Evolutionary conservation across 768 basidiomycete species (phyloP).

Genomic region (Galerina sulciceps): DNA sequence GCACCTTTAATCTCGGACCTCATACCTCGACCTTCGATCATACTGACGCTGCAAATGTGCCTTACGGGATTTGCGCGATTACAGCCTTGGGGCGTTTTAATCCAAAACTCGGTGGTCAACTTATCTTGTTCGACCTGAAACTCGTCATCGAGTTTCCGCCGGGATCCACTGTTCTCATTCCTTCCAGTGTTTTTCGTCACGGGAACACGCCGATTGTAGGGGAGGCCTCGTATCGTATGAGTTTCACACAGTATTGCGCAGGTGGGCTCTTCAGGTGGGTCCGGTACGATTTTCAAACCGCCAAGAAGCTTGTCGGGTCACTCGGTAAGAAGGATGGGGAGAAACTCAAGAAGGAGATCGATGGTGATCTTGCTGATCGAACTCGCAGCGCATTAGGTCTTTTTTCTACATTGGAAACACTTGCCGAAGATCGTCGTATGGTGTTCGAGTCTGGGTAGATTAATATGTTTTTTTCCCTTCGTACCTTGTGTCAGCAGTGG

Average conservation of each 20-base stretch:
- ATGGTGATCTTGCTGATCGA: neutral
- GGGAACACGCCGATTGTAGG: neutral
- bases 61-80: conserved; percentile 4
- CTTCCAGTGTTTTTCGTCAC: conserved; percentile 2
- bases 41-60: conserved; percentile 3
- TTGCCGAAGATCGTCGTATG: neutral
- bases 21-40: conserved; percentile 1
- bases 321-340: neutral
- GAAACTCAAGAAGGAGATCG: neutral
- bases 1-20: conserved; percentile 8
- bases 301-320: neutral
- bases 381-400: neutral
- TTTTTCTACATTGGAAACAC: neutral
- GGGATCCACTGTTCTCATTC: conserved; percentile 5
- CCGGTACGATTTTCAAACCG: neutral
- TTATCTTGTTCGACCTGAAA: conserved; percentile 4
- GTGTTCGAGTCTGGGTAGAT: neutral
- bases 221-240: neutral
- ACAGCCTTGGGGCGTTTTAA: conserved; percentile 2
- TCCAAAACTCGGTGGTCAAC: neutral
- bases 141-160: conserved; percentile 2
- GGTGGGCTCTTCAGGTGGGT: conserved; percentile 7
- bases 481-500: no score
- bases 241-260: conserved; percentile 2
- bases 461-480: no score